These are phyloP conservation scores for Linnemannia exigua DNA, from an alignment of 192 early-diverging fungal species.

Conservation along the genomic window DNA sequence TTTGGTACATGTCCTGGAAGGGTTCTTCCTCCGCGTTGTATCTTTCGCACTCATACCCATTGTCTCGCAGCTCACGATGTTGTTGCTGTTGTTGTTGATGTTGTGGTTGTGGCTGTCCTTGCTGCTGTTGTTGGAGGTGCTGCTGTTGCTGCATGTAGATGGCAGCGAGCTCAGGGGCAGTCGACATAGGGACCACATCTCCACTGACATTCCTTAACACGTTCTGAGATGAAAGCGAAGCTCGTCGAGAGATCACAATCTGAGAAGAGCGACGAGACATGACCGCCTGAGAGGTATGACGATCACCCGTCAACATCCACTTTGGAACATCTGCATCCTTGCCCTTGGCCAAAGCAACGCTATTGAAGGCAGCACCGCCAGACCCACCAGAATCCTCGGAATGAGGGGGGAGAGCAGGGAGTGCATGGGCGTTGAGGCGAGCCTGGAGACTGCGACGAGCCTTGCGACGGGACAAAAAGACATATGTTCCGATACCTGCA, in stretches of 20 bases:
- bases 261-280: slow-evolving; percentile 4
- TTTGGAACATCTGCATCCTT: slow-evolving; percentile 8
- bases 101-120: too few species aligned
- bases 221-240: slow-evolving; percentile 5
- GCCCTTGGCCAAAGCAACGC: neutral
- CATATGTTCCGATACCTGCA: neutral
- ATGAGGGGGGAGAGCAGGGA: neutral
- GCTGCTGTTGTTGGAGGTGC: neutral
- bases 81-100: neutral
- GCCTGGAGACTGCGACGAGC: neutral
- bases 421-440: neutral
- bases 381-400: neutral
- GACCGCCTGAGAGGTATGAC: neutral
- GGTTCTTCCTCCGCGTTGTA: neutral
- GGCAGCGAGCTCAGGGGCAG: neutral
- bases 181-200: neutral
- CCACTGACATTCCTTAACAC: neutral
- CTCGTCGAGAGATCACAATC: neutral
- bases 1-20: neutral
- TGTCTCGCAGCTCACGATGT: neutral
- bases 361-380: neutral
- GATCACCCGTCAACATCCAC: slow-evolving; percentile 21
- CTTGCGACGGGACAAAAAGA: slow-evolving; percentile 15
- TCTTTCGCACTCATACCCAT: neutral
- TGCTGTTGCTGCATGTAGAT: neutral